A percentile compares a stretch with the other conserved stretches of the same genome.
Evolutionary conservation across 176 grass and related monocot species (phyloP).

Genomic region (Cymbopogon citratus): DNA sequence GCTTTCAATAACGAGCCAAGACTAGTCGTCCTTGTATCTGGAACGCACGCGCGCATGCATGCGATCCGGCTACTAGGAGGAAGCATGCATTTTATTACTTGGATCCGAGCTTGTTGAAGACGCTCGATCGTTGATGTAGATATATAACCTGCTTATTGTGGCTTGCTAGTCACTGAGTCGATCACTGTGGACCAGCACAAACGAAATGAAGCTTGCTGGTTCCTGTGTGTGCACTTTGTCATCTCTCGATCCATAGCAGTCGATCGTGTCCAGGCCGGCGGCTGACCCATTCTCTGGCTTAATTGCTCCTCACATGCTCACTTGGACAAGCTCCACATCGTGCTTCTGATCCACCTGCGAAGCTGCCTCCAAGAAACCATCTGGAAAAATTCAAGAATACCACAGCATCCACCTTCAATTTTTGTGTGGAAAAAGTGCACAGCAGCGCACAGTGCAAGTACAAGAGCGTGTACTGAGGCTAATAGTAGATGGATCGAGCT

Average conservation of each 20-base stretch:
- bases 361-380: not conserved
- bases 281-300: not conserved
- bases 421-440: not conserved
- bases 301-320: not conserved
- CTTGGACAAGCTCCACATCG: not conserved
- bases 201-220: not conserved
- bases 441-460: not conserved
- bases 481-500: not conserved
- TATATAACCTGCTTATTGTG: not conserved
- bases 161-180: not conserved
- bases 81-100: not conserved
- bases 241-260: not conserved
- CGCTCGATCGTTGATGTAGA: not conserved
- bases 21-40: too few species aligned
- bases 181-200: too few species aligned
- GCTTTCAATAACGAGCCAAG: too few species aligned
- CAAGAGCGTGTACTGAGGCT: not conserved
- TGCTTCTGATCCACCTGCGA: not conserved
- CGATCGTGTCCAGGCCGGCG: not conserved
- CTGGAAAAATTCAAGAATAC: not conserved
- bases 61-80: too few species aligned
- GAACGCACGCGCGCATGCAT: too few species aligned
- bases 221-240: not conserved
- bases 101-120: not conserved
- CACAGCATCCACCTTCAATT: not conserved